A percentile compares a stretch with the other conserved stretches of the same genome.
Conservation (phyloP, 2,329 filamentous ascomycete genomes). For the Pseudogymnoascus sp. region DNA sequence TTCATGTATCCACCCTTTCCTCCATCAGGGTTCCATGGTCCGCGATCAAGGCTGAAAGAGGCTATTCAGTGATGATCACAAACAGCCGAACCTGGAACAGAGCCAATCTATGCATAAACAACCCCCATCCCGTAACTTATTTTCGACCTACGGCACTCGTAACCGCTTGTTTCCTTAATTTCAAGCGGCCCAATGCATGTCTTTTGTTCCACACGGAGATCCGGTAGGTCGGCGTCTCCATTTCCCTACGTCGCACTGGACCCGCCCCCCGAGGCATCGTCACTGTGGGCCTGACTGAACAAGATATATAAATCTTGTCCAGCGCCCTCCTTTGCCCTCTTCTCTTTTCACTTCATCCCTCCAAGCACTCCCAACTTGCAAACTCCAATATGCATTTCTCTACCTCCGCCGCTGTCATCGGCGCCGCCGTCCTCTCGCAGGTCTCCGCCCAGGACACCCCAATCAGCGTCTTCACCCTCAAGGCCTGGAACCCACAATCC, state of each 20-base stretch:
- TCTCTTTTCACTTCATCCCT: not conserved
- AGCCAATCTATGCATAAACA: not conserved
- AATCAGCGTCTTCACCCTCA: constrained; percentile 33
- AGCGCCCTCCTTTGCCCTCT: not conserved
- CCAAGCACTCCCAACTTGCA: not conserved
- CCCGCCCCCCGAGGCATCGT: not conserved
- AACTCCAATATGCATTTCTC: not conserved
- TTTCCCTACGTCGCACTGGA: not conserved
- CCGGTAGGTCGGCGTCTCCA: not conserved
- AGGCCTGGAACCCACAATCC: constrained; percentile 24
- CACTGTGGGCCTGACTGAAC: not conserved
- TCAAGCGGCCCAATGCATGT: not conserved
- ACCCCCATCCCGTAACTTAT: not conserved
- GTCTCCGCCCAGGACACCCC: constrained; percentile 9
- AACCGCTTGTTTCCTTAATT: not conserved
- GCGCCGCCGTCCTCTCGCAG: not conserved
- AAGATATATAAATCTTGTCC: not conserved
- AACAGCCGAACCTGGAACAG: not conserved
- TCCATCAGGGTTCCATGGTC: not conserved
- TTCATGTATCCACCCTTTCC: not conserved
- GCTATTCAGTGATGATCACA: not conserved
- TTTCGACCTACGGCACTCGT: not conserved
- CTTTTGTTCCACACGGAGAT: not conserved
- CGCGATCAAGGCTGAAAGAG: not conserved
- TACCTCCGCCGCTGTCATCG: not conserved